phyloP scores from a whole-genome alignment of 2,329 filamentous ascomycete species.

The Aspergillus tanneri region DNA sequence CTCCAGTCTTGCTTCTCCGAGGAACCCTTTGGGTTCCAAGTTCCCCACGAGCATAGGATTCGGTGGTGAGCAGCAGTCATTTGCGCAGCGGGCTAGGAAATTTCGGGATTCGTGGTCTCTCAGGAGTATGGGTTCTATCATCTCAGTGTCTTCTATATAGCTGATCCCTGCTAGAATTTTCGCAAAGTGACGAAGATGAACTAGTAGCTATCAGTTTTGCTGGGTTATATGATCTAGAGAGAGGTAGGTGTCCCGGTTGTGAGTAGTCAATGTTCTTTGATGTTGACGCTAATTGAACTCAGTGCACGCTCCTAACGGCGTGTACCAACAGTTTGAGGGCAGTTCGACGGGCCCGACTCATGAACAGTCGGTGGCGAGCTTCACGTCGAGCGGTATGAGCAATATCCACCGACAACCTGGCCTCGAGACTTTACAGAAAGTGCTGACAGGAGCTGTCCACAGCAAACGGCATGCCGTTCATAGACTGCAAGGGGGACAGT shows the following conservation, averaged over 20 bases:
- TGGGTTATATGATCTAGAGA: conserved; percentile 30
- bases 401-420: background rate
- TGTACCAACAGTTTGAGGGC: conserved; percentile 20
- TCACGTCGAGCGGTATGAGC: conserved; percentile 18
- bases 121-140: conserved; percentile 21
- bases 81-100: conserved; percentile 24
- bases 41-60: conserved; percentile 8
- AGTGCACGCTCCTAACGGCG: conserved; percentile 30
- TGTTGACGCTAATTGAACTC: conserved; percentile 11
- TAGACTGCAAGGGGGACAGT: conserved; percentile 14
- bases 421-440: background rate
- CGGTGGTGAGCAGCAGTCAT: conserved; percentile 17
- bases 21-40: conserved; percentile 16
- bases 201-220: conserved; percentile 32
- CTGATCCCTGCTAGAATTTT: conserved; percentile 17
- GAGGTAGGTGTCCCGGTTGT: conserved; percentile 16
- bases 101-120: conserved; percentile 30
- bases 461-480: conserved; percentile 6
- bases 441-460: conserved; percentile 8
- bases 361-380: conserved; percentile 15
- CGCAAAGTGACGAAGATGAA: conserved; percentile 32
- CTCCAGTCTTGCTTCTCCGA: conserved; percentile 23
- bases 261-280: background rate
- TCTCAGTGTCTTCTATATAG: background rate
- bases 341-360: conserved; percentile 4